A percentile compares a stretch with the other conserved stretches of the same genome.
Evolutionary conservation across 768 basidiomycete species (phyloP).

Genomic region (Coprinopsis strossmayeri): DNA sequence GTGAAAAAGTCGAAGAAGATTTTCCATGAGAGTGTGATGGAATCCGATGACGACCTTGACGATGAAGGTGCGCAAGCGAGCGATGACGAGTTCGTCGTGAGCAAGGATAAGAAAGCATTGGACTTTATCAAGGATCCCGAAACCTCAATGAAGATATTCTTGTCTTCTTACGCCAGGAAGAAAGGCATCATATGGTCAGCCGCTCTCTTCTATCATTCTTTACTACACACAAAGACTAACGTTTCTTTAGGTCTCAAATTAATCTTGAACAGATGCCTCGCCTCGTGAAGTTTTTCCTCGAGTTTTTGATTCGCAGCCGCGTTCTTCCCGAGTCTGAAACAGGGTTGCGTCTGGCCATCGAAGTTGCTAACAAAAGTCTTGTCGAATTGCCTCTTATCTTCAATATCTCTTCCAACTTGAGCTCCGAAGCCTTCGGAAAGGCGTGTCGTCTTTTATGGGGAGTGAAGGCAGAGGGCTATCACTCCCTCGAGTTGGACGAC

Average conservation of each 20-base stretch:
- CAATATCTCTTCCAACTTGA: constrained; percentile 30
- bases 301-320: constrained; percentile 36
- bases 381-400: constrained; percentile 47
- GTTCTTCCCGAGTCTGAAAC: constrained; percentile 39
- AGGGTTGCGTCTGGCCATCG: constrained; percentile 39
- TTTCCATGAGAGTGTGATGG: not conserved
- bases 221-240: no score
- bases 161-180: constrained; percentile 63
- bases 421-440: constrained; percentile 45
- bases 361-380: constrained; percentile 32
- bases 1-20: constrained; percentile 6
- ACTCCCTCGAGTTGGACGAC: not conserved
- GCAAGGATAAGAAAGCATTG: constrained; percentile 21
- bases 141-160: constrained; percentile 49
- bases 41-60: constrained; percentile 4
- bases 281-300: constrained; percentile 37
- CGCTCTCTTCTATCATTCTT: no score
- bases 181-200: constrained; percentile 69
- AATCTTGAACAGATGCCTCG: constrained; percentile 37
- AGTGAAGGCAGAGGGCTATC: constrained; percentile 27
- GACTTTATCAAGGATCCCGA: constrained; percentile 62
- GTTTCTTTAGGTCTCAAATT: constrained; percentile 29
- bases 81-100: constrained; percentile 6
- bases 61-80: constrained; percentile 7
- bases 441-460: constrained; percentile 49